Evolutionary conservation across 1,284 basidiomycete genomes (phyloP), one percentile per base, ranked within the genome.

Genomic region (Retiboletus fuscus): DNA sequence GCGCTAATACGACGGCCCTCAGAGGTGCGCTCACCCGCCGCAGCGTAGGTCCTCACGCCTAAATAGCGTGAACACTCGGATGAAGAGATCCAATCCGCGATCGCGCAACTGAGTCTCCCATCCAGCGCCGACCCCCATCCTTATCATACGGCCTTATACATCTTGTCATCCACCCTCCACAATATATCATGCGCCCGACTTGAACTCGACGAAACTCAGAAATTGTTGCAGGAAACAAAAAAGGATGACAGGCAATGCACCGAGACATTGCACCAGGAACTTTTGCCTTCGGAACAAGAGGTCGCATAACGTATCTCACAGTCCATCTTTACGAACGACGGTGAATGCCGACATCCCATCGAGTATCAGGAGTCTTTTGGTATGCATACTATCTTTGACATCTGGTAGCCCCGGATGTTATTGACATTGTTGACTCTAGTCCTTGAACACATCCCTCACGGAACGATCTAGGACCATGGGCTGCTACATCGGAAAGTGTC

Each of bases 1-100:
- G 34, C 34, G 34, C 34, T 62, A 41, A 34, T 24, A 47, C 69
- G 83, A 7, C 34, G 34, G 34, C 34, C 3, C 34, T 39, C 34
- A 39, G 34, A 39, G 34, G 34, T 39, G 34, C 34, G 34, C 34
- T 39, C 6, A 15, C 64, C 72, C 80, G 72, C 84, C 26, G 80
- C 82, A 15, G 78, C 85, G 6, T 86, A 88, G 74, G 85, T 93
- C 22, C 84, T 94, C n/a, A 83, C 84, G 7, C 91, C 88, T 12
- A 87, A 85, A 77, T 94, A 92, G 92, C 91, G 93, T 77, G 87
- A 90, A 61, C 90, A 89, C 75, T 89, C 91, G 2, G 92, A 94
- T 80, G n/a, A n/a, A n/a, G n/a, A n/a, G n/a, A n/a, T n/a, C n/a
- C n/a, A n/a, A n/a, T n/a, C n/a, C n/a, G n/a, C 88, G 4, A 87